Conservation (phyloP, 352 stramenopile species). For the Thraustochytrium sp. region DNA sequence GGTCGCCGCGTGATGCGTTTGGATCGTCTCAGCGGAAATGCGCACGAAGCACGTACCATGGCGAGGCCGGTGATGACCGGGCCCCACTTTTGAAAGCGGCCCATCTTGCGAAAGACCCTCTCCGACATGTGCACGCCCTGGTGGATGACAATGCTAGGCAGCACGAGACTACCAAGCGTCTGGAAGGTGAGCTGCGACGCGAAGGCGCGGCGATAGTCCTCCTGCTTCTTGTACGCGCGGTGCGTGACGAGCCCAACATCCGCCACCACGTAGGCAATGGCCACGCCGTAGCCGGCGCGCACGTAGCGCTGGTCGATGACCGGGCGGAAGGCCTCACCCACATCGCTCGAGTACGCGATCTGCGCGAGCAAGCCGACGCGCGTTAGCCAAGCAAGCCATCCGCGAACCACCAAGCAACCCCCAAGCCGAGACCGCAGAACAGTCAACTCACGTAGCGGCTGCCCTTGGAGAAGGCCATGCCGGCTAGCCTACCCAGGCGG, state of each 20-base stretch:
- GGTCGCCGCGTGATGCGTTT: no score
- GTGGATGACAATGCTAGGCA: constrained; percentile 43
- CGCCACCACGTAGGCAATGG: constrained; percentile 32
- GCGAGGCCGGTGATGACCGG: constrained; percentile 26
- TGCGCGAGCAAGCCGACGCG: no score
- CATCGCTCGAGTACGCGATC: constrained; percentile 41
- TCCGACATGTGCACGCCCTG: constrained; percentile 38
- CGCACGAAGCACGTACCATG: constrained; percentile 12
- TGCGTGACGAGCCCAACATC: constrained; percentile 20
- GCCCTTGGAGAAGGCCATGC: constrained; percentile 14
- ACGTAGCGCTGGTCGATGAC: constrained; percentile 40
- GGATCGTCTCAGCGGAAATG: no score
- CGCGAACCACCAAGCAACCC: neutral
- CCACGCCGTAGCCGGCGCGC: constrained; percentile 37
- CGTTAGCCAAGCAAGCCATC: neutral
- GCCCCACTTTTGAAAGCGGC: neutral
- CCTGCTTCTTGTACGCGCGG: neutral
- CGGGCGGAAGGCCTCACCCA: constrained; percentile 42
- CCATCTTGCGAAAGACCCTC: neutral
- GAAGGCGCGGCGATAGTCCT: neutral
- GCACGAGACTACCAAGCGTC: constrained; percentile 13
- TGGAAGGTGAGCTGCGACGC: constrained; percentile 21
- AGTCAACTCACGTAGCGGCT: constrained; percentile 37
- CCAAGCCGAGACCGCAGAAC: neutral
- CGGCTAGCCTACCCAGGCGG: neutral